Evolutionary conservation across 108 stramenopile species (phyloP), one percentile per base, ranked within the genome.

Genomic region (Cyclotella choctawhatcheeana): DNA sequence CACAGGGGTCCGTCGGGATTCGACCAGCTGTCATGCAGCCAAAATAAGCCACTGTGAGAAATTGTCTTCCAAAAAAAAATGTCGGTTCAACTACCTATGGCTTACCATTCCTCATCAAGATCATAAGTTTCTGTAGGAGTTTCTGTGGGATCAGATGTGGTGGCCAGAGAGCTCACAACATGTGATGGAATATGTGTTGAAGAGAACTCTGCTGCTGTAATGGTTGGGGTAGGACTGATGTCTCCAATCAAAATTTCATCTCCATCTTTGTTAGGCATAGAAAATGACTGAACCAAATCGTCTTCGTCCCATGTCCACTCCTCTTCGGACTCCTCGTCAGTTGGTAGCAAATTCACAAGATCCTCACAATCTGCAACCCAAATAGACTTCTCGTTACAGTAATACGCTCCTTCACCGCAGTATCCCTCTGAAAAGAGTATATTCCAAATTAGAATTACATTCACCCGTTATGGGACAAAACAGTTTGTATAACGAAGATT

Each of bases 291-390:
- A n/a, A n/a, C n/a, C n/a, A n/a, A n/a, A n/a, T n/a, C n/a, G n/a
- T n/a, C n/a, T n/a, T n/a, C n/a, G n/a, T n/a, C n/a, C n/a, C n/a
- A n/a, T n/a, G n/a, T n/a, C n/a, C n/a, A n/a, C n/a, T n/a, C n/a
- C n/a, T n/a, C n/a, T n/a, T n/a, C n/a, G n/a, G n/a, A n/a, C n/a
- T n/a, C n/a, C n/a, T n/a, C n/a, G n/a, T n/a, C 14, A 27, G 58
- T 62, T 30, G 26, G 24, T 27, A 68, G 76, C 3, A 68, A 26
- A 31, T 77, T 62, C 5, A 68, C 69, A 27, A 32, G 67, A 10
- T 44, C 33, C 5, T 44, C 68, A 62, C 76, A 77, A 35, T 27
- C 32, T 33, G 51, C 29, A 17, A 24, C 48, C 76, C 76, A 77
- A 18, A 31, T 69, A 0, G 68, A 45, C 0, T 58, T 58, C 1